These are phyloP conservation scores for Myxozyma melibiosi DNA, from an alignment of 805 yeast species.

Conservation along the genomic window DNA sequence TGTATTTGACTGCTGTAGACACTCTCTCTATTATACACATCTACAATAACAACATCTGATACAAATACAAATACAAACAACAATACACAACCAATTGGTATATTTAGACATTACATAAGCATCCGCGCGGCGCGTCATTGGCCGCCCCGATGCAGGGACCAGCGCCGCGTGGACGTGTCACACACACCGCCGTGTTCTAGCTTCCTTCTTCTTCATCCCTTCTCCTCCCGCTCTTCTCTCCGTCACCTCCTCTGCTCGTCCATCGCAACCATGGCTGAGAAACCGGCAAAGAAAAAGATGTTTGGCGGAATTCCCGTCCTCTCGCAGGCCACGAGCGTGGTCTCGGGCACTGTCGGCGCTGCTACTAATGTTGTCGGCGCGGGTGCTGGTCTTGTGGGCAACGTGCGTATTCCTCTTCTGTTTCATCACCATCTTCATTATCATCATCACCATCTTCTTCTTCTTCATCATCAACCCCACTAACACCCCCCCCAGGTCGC, in stretches of 20 bases:
- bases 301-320: conserved; percentile 21
- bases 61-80: too few relatives aligned
- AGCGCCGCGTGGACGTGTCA: conserved; percentile 7
- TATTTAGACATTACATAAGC: not conserved
- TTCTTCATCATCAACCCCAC: not conserved
- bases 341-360: conserved; percentile 21
- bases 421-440: too few relatives aligned
- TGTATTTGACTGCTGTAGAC: too few relatives aligned
- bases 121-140: not conserved
- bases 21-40: too few relatives aligned
- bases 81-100: too few relatives aligned
- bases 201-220: not conserved
- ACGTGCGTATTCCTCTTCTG: conserved; percentile 2
- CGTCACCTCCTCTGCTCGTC: not conserved
- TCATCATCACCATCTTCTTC: not conserved
- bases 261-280: conserved; percentile 8
- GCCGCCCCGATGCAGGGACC: not conserved
- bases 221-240: not conserved
- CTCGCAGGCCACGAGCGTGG: conserved; percentile 12
- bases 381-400: conserved; percentile 16
- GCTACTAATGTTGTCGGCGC: conserved; percentile 11
- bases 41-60: too few relatives aligned
- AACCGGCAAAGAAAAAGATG: conserved; percentile 1
- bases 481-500: conserved; percentile 15
- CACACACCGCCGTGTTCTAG: not conserved